Base-by-base conservation (phyloP, 163 green algal species). In the Scenedesmus sp. region DNA sequence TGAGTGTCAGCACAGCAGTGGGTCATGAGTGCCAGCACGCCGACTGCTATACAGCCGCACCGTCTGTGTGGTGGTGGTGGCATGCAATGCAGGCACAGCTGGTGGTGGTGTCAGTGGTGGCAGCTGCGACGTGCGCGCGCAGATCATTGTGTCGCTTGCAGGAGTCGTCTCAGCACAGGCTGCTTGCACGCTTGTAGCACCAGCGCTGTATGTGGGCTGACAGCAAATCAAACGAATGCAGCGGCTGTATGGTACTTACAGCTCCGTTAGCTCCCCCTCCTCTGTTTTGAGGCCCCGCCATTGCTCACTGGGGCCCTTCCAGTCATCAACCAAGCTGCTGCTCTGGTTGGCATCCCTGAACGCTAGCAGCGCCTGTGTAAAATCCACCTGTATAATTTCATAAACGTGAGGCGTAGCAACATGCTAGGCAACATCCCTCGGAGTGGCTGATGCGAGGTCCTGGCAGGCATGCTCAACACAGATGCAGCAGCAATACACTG, bases 251-350 rank as follows among this genome's bases (percentile, higher is more conserved):
- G n/a, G n/a, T n/a, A 56, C 91, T 93, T 43, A 94, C 89, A 94
- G 81, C 16, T 92, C 92, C 24, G 85, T 93, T 12, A 93, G 85
- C 20, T 93, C 85, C 24, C 89, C 92, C 20, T 88, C 85, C 5
- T 68, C 40, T 7, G 72, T 87, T 46, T 92, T 92, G 9, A 94
- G 68, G 53, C 92, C 92, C 2, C 51, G 78, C 92, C 92, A 94
- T 10, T 86, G 24, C 12, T 59, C 18, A 6, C 72, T 72, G 13
- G 61, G 86, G 9, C 78, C 44, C 65, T 49, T 35, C 88, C 88
- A 92, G 24, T 89, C 81, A 16, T 92, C 81, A 20, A 35, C 26
- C 30, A 92, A 68, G 42, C 68, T 87, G 88, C 78, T 88, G 56
- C 7, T 24, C 33, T 70, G 51, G 88, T 92, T 92, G 65, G 49